Conservation (phyloP, 2,329 filamentous ascomycete species). For the Westerdykella sp. region DNA sequence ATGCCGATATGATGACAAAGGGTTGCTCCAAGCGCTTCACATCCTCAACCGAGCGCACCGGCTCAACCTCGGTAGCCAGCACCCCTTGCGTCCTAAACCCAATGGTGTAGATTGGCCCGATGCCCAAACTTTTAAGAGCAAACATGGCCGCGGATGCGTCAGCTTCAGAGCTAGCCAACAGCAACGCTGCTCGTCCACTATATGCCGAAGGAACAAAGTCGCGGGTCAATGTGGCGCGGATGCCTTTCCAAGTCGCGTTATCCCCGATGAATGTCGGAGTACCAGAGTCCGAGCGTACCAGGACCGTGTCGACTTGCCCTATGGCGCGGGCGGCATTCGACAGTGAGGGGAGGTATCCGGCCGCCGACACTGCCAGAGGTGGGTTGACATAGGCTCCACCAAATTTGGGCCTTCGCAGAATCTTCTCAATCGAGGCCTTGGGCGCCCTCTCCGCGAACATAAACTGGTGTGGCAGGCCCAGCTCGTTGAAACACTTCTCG, state of each 20-base stretch:
- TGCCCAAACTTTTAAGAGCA: slow-evolving; percentile 66
- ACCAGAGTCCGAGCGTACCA: slow-evolving; percentile 50
- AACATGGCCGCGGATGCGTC: slow-evolving; percentile 76
- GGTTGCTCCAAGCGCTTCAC: slow-evolving; percentile 74
- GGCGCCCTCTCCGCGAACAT: slow-evolving; percentile 65
- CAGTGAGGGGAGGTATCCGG: slow-evolving; percentile 56
- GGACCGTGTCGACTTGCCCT: slow-evolving; percentile 75
- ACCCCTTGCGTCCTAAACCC: slow-evolving; percentile 61
- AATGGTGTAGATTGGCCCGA: slow-evolving; percentile 76
- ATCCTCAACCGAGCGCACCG: slow-evolving; percentile 65
- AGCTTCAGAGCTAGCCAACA: slow-evolving; percentile 65
- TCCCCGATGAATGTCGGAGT: slow-evolving; percentile 58
- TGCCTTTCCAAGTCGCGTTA: slow-evolving; percentile 81
- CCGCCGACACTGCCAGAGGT: slow-evolving; percentile 50
- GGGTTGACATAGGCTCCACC: slow-evolving; percentile 78
- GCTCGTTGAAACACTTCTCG: slow-evolving; percentile 56
- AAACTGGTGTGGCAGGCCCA: slow-evolving; percentile 80
- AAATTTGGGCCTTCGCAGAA: slow-evolving; percentile 68
- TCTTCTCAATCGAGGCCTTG: slow-evolving; percentile 61
- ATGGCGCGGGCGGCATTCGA: slow-evolving; percentile 73
- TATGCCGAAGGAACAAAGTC: slow-evolving; percentile 81
- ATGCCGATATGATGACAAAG: slow-evolving; percentile 73
- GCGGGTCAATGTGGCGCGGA: slow-evolving; percentile 70
- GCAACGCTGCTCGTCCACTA: slow-evolving; percentile 65
- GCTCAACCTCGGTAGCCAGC: slow-evolving; percentile 59